Evolutionary conservation across 208 protist genomes (phyloP).

Genomic region (Leishmania tarentolae): DNA sequence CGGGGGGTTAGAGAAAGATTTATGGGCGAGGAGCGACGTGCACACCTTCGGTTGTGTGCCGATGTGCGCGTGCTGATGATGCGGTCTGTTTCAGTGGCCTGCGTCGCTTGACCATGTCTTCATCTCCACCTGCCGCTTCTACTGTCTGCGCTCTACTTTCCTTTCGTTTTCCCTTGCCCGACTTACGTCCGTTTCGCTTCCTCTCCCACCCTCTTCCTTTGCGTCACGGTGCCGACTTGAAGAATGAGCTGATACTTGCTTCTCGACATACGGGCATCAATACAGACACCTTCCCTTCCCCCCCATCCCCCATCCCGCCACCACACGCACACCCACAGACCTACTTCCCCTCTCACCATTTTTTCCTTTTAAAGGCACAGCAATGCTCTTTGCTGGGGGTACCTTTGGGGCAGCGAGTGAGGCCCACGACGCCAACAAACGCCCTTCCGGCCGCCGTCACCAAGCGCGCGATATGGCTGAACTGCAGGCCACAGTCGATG

Average conservation of each 20-base stretch:
- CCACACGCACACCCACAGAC: constrained; percentile 1
- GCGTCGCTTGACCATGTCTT: background rate
- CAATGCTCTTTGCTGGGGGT: constrained; percentile 31
- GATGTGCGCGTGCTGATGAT: background rate
- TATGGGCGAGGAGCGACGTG: background rate
- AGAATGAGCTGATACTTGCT: constrained; percentile 2
- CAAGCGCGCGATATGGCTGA: constrained; percentile 55
- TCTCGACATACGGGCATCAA: background rate
- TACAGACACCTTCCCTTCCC: too few relatives aligned
- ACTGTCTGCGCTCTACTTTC: background rate
- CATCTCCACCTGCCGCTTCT: background rate
- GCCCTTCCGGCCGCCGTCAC: constrained; percentile 58
- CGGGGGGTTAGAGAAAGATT: too few relatives aligned
- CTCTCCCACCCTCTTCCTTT: background rate
- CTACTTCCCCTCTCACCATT: background rate
- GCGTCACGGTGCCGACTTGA: background rate
- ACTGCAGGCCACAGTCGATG: constrained; percentile 21
- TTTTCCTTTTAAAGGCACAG: background rate
- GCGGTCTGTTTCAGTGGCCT: background rate
- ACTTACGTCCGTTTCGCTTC: background rate
- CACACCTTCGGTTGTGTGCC: background rate
- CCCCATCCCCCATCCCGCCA: too few relatives aligned
- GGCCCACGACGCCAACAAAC: constrained; percentile 33
- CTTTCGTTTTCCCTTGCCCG: background rate
- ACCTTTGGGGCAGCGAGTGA: constrained; percentile 64